These are phyloP conservation scores for Aspergillus sp. DNA, from an alignment of 2,329 filamentous ascomycete species.

Conservation along the genomic window DNA sequence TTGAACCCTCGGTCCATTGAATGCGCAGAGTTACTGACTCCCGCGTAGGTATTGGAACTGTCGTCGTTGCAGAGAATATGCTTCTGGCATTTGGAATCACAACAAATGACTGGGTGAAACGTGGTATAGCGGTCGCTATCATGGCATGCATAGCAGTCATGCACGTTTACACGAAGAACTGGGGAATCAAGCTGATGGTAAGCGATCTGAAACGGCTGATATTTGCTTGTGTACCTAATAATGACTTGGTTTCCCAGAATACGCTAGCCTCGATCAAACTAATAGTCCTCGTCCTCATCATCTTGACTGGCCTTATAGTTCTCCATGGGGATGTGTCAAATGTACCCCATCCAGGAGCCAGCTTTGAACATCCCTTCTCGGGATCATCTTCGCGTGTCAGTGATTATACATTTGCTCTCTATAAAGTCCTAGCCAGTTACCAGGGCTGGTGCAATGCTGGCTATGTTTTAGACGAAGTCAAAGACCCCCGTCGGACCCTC, in stretches of 20 bases:
- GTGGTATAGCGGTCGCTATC: conserved; percentile 65
- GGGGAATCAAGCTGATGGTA: conserved; percentile 63
- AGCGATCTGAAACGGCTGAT: neutral
- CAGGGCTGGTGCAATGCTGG: conserved; percentile 43
- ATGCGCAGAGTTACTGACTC: neutral
- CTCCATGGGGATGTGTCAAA: conserved; percentile 59
- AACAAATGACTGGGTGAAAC: conserved; percentile 66
- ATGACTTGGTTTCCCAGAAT: conserved; percentile 40
- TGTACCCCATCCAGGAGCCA: conserved; percentile 58
- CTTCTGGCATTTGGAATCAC: conserved; percentile 64
- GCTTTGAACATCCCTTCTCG: conserved; percentile 63
- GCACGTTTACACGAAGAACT: conserved; percentile 63
- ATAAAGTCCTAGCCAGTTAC: conserved; percentile 71
- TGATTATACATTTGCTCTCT: conserved; percentile 68
- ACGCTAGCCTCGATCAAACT: conserved; percentile 65
- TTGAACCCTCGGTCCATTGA: neutral
- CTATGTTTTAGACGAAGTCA: conserved; percentile 59
- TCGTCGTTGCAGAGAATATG: conserved; percentile 71
- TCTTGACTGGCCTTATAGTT: conserved; percentile 61
- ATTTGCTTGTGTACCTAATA: neutral
- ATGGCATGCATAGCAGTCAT: conserved; percentile 65
- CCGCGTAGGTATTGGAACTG: conserved; percentile 56
- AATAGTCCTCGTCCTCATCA: conserved; percentile 64
- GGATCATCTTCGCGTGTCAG: conserved; percentile 60
- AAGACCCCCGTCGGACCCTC: conserved; percentile 63